These are phyloP conservation scores for Fusarium sp. DNA, from an alignment of 2,329 filamentous ascomycete genomes.

Conservation along the genomic window DNA sequence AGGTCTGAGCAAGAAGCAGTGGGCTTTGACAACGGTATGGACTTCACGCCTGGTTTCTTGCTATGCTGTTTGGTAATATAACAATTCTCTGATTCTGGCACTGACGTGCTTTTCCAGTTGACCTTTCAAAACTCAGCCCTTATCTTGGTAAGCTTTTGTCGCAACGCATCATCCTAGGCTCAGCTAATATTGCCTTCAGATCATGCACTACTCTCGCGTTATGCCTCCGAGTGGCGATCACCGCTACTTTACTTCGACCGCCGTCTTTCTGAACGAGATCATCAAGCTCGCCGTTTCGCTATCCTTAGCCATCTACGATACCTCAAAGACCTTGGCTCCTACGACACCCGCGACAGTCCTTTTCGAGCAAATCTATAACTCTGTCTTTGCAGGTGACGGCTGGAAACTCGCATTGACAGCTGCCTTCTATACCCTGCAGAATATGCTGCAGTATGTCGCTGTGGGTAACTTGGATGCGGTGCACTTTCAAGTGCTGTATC, in stretches of 20 bases:
- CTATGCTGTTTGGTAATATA: neutral
- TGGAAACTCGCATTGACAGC: slow-evolving; percentile 96
- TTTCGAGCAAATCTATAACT: slow-evolving; percentile 80
- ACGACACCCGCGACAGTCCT: slow-evolving; percentile 83
- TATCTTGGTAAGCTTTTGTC: slow-evolving; percentile 66
- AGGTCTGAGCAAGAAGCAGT: slow-evolving; percentile 42
- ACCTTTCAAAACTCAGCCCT: slow-evolving; percentile 80
- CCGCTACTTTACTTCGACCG: slow-evolving; percentile 92
- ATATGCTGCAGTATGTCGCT: slow-evolving; percentile 91
- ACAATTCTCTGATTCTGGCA: neutral
- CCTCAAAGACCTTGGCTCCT: slow-evolving; percentile 79
- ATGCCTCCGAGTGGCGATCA: slow-evolving; percentile 88
- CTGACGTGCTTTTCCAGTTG: slow-evolving; percentile 60
- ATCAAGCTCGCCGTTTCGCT: slow-evolving; percentile 89
- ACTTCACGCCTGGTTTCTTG: neutral
- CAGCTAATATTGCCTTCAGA: slow-evolving; percentile 61
- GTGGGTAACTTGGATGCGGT: slow-evolving; percentile 91
- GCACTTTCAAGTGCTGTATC: slow-evolving; percentile 92
- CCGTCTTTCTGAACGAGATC: slow-evolving; percentile 92
- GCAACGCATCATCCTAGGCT: slow-evolving; percentile 7
- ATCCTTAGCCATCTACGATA: slow-evolving; percentile 87
- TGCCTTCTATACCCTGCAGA: slow-evolving; percentile 88
- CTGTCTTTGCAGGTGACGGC: slow-evolving; percentile 88
- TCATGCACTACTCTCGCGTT: slow-evolving; percentile 93
- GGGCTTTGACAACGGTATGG: slow-evolving; percentile 37